A percentile compares a stretch with the other conserved stretches of the same genome.
These are phyloP conservation scores for Zygosaccharomyces bisporus DNA, from an alignment of 805 yeast genomes.

Conservation along the genomic window DNA sequence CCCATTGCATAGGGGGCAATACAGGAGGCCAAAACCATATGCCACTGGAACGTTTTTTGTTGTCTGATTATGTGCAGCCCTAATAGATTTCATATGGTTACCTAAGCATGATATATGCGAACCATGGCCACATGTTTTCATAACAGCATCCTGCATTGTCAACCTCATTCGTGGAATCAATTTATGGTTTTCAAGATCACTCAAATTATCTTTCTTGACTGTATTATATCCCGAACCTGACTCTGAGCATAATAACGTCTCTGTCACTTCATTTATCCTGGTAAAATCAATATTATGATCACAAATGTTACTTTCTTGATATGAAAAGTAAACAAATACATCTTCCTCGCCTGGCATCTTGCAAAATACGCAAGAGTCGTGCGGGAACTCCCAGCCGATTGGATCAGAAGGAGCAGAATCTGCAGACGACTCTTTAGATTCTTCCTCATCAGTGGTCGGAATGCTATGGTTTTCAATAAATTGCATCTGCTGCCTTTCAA, in stretches of 20 bases:
- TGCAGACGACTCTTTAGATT: slow-evolving; percentile 11
- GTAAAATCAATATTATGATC: slow-evolving; percentile 22
- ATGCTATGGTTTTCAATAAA: slow-evolving; percentile 57
- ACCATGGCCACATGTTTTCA: slow-evolving; percentile 83
- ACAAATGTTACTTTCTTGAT: slow-evolving; percentile 29
- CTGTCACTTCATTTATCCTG: slow-evolving; percentile 32
- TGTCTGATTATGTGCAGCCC: slow-evolving; percentile 60
- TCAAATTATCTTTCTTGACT: not conserved
- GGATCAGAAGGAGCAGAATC: slow-evolving; percentile 5
- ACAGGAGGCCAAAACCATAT: slow-evolving; percentile 62
- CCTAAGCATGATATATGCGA: slow-evolving; percentile 79
- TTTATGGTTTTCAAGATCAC: not conserved
- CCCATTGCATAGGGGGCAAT: slow-evolving; percentile 90
- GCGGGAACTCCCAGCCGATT: slow-evolving; percentile 22
- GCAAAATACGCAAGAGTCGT: slow-evolving; percentile 34
- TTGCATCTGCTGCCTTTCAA: slow-evolving; percentile 72
- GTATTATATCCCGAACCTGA: not conserved
- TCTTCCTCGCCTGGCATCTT: slow-evolving; percentile 32
- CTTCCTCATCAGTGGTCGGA: slow-evolving; percentile 22
- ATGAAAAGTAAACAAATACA: slow-evolving; percentile 31
- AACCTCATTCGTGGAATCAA: slow-evolving; percentile 35
- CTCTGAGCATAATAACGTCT: not conserved
- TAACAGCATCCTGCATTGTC: slow-evolving; percentile 31
- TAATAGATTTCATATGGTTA: slow-evolving; percentile 55
- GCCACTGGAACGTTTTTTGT: slow-evolving; percentile 82